Percentiles rank a stretch among this genome's conserved stretches.
Conservation (phyloP, 208 protist species). For the Porcisia deanei region DNA sequence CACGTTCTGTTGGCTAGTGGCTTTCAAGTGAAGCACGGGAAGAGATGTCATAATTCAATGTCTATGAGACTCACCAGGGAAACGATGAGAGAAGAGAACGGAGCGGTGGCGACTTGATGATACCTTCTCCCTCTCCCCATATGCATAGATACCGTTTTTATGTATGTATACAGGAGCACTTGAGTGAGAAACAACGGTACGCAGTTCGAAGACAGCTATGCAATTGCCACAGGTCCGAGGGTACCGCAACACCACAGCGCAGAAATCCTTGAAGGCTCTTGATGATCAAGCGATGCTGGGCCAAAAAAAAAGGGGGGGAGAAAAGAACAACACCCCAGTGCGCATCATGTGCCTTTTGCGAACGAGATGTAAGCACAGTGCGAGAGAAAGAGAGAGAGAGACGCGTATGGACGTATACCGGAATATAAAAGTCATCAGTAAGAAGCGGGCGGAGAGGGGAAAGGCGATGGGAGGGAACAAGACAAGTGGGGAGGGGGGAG, state of each 20-base stretch:
- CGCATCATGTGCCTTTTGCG: neutral
- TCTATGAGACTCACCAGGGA: neutral
- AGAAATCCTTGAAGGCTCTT: neutral
- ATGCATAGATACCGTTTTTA: neutral
- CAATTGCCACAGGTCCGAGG: too few species aligned
- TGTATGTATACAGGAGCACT: neutral
- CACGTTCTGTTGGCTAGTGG: constrained; percentile 46
- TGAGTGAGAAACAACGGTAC: neutral
- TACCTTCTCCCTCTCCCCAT: neutral
- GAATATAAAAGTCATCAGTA: neutral
- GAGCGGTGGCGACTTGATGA: neutral
- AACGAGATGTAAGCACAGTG: neutral
- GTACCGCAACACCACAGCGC: too few species aligned
- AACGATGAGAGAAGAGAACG: neutral
- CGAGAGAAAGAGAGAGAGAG: neutral
- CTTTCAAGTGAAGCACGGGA: constrained; percentile 70
- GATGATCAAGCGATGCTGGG: neutral
- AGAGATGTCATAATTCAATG: constrained; percentile 33
- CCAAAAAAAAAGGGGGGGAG: too few species aligned
- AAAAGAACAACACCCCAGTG: neutral
- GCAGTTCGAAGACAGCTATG: too few species aligned
- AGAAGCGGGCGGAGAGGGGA: neutral
- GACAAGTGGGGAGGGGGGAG: neutral
- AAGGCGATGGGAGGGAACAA: neutral
- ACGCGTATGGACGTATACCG: neutral